These are phyloP conservation scores for Colletotrichum spaethianum DNA, from an alignment of 2,329 filamentous ascomycete genomes.

Conservation along the genomic window DNA sequence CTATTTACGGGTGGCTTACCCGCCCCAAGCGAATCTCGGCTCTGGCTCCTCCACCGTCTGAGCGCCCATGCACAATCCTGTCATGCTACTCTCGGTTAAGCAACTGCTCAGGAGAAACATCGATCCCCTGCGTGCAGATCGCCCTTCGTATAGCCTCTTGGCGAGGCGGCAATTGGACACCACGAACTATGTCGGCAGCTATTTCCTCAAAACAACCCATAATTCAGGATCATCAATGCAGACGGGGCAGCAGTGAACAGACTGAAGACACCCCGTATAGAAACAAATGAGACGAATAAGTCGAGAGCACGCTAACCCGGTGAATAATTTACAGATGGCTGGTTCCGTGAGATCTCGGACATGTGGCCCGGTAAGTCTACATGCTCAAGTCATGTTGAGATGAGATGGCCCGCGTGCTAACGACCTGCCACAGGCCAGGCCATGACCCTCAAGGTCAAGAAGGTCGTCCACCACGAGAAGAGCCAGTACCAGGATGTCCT, in stretches of 20 bases:
- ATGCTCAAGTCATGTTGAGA: constrained; percentile 6
- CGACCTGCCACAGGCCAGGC: constrained; percentile 79
- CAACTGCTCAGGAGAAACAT: constrained; percentile 29
- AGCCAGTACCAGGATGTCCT: constrained; percentile 99
- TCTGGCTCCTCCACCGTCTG: constrained; percentile 36
- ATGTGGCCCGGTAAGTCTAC: constrained; percentile 87
- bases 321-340: constrained; percentile 80
- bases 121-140: constrained; percentile 25
- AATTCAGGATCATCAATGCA: constrained; percentile 22
- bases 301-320: constrained; percentile 18
- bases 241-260: background rate
- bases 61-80: constrained; percentile 27
- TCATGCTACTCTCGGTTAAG: constrained; percentile 41
- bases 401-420: constrained; percentile 5
- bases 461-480: constrained; percentile 99
- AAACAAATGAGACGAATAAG: constrained; percentile 16
- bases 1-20: constrained; percentile 39
- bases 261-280: constrained; percentile 9
- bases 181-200: background rate
- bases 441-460: constrained; percentile 98
- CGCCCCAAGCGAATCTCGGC: constrained; percentile 13
- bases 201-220: constrained; percentile 7
- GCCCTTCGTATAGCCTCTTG: constrained; percentile 12
- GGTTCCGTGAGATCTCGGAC: constrained; percentile 98
- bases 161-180: constrained; percentile 17